These are phyloP conservation scores for Amylocarpus encephaloides DNA, from an alignment of 2,329 filamentous ascomycete species.

Conservation along the genomic window DNA sequence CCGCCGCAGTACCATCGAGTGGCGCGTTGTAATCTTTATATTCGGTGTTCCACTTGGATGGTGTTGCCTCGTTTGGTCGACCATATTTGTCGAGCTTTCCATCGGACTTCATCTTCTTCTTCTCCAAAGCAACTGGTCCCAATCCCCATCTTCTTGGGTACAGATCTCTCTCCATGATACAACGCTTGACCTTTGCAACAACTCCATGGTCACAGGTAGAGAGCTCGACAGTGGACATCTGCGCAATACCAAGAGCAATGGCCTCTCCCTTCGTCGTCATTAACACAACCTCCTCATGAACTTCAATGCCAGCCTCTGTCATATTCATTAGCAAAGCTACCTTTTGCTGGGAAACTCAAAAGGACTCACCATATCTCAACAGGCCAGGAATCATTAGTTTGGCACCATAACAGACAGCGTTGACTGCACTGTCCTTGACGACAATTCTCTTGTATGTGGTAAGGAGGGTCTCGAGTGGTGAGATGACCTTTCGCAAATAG, in stretches of 20 bases:
- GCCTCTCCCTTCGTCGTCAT: slow-evolving; percentile 99
- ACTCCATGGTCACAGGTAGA: slow-evolving; percentile 96
- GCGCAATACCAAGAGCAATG: slow-evolving; percentile 90
- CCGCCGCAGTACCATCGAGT: slow-evolving; percentile 35
- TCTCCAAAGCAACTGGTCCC: slow-evolving; percentile 86
- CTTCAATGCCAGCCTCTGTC: slow-evolving; percentile 79
- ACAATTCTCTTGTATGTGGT: slow-evolving; percentile 94
- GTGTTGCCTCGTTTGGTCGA: slow-evolving; percentile 84
- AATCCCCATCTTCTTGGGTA: slow-evolving; percentile 97
- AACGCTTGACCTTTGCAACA: slow-evolving; percentile 97
- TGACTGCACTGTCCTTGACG: slow-evolving; percentile 94
- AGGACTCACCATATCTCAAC: slow-evolving; percentile 70
- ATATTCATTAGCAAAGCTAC: slow-evolving; percentile 25
- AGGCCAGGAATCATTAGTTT: slow-evolving; percentile 98
- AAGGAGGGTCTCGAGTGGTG: slow-evolving; percentile 85
- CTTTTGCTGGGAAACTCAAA: neutral
- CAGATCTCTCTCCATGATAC: slow-evolving; percentile 98
- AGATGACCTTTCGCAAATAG: slow-evolving; percentile 84
- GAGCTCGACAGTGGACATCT: slow-evolving; percentile 98
- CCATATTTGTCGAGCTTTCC: slow-evolving; percentile 99
- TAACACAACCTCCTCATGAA: slow-evolving; percentile 91
- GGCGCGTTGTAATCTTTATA: slow-evolving; percentile 83
- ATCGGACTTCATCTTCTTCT: slow-evolving; percentile 99
- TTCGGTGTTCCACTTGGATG: slow-evolving; percentile 82
- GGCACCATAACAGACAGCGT: slow-evolving; percentile 96